Conservation (phyloP, 2,329 filamentous ascomycete species). For the Fusarium acutatum region DNA sequence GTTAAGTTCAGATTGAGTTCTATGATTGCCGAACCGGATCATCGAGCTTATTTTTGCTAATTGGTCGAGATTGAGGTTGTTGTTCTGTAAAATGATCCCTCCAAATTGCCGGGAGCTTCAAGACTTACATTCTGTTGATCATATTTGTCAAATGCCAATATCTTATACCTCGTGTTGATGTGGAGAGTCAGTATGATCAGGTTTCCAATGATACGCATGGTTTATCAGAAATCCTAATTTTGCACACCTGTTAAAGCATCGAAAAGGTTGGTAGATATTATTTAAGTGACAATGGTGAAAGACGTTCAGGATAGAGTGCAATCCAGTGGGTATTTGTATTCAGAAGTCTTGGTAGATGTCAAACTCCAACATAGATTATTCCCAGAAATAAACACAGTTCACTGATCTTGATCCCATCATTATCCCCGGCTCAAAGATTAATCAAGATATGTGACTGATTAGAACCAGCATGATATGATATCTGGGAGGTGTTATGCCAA, state of each 20-base stretch:
- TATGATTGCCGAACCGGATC: fast-evolving
- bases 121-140: not conserved
- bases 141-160: not conserved
- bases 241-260: not conserved
- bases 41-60: not conserved
- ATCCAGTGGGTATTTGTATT: conserved; percentile 5
- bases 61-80: not conserved
- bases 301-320: not conserved
- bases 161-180: not conserved
- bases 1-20: fast-evolving
- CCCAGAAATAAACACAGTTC: not conserved
- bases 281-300: not conserved
- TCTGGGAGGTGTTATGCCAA: not conserved
- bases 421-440: not conserved
- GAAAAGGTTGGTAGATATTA: not conserved
- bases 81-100: not conserved
- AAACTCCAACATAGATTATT: not conserved
- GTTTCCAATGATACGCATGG: not conserved
- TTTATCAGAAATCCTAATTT: not conserved
- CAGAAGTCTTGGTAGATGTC: not conserved
- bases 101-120: no score
- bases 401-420: not conserved
- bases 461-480: not conserved
- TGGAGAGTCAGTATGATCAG: not conserved
- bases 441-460: not conserved